These are phyloP conservation scores for Podaxis sp. DNA, from an alignment of 768 basidiomycete genomes.

Conservation along the genomic window DNA sequence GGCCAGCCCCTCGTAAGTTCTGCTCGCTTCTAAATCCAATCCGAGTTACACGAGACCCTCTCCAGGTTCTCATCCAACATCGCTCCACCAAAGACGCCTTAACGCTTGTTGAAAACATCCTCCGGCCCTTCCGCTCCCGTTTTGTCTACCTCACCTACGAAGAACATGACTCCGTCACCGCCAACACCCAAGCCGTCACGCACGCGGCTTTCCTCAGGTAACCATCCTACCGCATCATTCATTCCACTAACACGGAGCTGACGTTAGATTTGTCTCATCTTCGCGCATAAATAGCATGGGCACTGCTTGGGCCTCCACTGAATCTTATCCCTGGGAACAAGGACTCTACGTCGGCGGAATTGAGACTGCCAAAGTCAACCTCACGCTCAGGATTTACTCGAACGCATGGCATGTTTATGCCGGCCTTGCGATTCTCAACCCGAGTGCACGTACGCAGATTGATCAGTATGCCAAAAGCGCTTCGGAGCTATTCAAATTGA, in stretches of 20 bases:
- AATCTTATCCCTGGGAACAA: slow-evolving; percentile 92
- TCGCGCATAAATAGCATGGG: slow-evolving; percentile 73
- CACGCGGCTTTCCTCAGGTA: slow-evolving; percentile 97
- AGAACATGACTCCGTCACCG: slow-evolving; percentile 94
- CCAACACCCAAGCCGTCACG: slow-evolving; percentile 97
- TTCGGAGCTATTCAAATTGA: slow-evolving; percentile 93
- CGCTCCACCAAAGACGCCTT: slow-evolving; percentile 76
- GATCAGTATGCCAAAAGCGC: slow-evolving; percentile 85
- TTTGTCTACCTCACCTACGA: slow-evolving; percentile 95
- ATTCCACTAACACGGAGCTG: neutral
- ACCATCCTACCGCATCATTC: neutral
- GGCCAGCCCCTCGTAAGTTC: slow-evolving; percentile 86
- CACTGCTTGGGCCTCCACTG: slow-evolving; percentile 83
- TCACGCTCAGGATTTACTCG: slow-evolving; percentile 92
- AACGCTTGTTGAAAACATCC: slow-evolving; percentile 75
- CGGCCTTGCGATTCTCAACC: slow-evolving; percentile 96
- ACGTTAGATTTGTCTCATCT: neutral
- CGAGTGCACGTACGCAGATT: slow-evolving; percentile 84
- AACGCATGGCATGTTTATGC: slow-evolving; percentile 99
- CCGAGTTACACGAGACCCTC: neutral
- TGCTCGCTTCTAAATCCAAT: neutral
- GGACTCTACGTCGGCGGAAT: slow-evolving; percentile 95
- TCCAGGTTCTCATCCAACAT: slow-evolving; percentile 85
- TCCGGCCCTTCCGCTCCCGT: slow-evolving; percentile 77
- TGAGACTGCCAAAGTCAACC: slow-evolving; percentile 97